Base-by-base conservation (phyloP, 2,329 filamentous ascomycete species). In the Boeremia lycopersici region DNA sequence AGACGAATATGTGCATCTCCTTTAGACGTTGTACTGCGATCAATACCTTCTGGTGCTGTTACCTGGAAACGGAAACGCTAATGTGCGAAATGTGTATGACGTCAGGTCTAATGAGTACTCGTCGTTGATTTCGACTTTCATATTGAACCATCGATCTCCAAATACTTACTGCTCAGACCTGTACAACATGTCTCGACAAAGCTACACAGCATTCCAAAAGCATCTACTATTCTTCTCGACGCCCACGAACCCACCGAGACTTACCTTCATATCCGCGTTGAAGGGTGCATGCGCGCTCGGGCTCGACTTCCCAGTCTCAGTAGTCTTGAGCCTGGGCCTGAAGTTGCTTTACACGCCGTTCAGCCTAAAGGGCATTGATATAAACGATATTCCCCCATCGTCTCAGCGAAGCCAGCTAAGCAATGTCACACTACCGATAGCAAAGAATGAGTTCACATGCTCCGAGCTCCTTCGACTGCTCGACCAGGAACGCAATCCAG, bases 151-250 rank as follows among this genome's bases (percentile, higher is more conserved):
- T 29, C 3, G 9, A 23, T 29, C n/a, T 6, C 8, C 31, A 30
- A 23, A 25, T n/a, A 19, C 4, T 26, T 23, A 19, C 6, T 26
- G 10, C 10, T 13, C 26, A 26, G 5, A 29, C 17, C 17, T 15
- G 10, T 15, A 34, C 28, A 28, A 19, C 28, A 61, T 61, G 64
- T 61, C 63, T 40, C 49, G 46, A 48, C 53, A 29, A 33, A 56
- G 44, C 7, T 63, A 62, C 40, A 60, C 63, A 4, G 56, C 64
- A 11, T 67, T 67, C 34, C 63, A 67, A 36, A 46, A 46, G 26
- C 64, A 67, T 34, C 54, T 67, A 9, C 30, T 58, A 17, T 67
- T 66, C 57, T 66, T 67, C 43, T 63, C 63, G 5, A 67, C 62
- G 1, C 60, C 60, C 6, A 65, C 62, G 11, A 48, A 56, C 11